Percentiles rank a stretch among this genome's conserved stretches.
phyloP scores from a whole-genome alignment of 2,329 filamentous ascomycete genomes.

The Orbilia quercus region DNA sequence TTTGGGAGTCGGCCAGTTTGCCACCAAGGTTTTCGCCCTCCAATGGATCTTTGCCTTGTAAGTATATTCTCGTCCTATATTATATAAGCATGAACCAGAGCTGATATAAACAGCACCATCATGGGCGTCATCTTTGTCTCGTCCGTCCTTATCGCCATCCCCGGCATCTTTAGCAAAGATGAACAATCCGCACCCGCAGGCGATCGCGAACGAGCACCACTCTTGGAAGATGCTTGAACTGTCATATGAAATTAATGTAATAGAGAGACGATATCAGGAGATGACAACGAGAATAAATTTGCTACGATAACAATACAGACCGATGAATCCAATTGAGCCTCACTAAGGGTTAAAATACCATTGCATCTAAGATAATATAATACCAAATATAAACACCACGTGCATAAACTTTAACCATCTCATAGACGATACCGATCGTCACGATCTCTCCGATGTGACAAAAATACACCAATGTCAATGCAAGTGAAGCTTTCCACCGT shows the following conservation, averaged over 20 bases:
- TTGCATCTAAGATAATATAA: background rate
- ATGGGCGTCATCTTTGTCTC: conserved; percentile 78
- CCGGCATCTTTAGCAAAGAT: conserved; percentile 72
- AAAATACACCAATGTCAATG: too few relatives aligned
- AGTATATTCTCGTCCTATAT: conserved; percentile 13
- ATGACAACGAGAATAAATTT: background rate
- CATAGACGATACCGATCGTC: background rate
- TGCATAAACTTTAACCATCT: too few relatives aligned
- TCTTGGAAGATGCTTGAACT: conserved; percentile 58
- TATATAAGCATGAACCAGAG: background rate
- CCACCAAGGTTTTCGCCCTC: conserved; percentile 69
- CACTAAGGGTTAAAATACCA: background rate
- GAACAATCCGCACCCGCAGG: conserved; percentile 65
- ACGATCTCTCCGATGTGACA: too few relatives aligned
- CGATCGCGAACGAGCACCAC: conserved; percentile 59
- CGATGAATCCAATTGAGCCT: background rate
- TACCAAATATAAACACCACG: too few relatives aligned
- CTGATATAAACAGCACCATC: conserved; percentile 67
- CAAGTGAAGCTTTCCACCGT: too few relatives aligned
- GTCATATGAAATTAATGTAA: too few relatives aligned
- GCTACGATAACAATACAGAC: background rate
- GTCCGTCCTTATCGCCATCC: conserved; percentile 74
- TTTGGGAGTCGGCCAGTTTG: conserved; percentile 75
- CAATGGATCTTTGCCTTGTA: conserved; percentile 92
- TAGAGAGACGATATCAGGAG: too few relatives aligned